Evolutionary conservation across 352 stramenopile genomes (phyloP).

Genomic region (Phytophthora capsici): DNA sequence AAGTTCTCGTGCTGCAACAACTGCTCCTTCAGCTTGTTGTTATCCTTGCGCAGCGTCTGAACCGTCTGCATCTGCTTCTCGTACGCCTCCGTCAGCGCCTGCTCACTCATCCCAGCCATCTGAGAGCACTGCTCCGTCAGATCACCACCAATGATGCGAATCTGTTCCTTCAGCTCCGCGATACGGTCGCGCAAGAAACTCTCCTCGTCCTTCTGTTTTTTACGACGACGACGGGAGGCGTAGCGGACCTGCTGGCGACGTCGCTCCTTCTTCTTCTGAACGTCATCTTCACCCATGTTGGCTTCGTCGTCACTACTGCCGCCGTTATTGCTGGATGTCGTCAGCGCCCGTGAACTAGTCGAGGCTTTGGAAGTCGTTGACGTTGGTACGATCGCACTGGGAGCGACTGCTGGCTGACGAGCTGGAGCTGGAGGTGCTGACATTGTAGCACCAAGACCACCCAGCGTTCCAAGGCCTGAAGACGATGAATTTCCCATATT

Average conservation of each 20-base stretch:
- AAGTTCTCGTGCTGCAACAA: conserved; percentile 87
- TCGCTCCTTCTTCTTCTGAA: conserved; percentile 83
- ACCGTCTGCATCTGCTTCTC: conserved; percentile 86
- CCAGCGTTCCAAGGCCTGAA: conserved; percentile 12
- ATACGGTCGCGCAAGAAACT: conserved; percentile 82
- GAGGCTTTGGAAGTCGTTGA: conserved; percentile 31
- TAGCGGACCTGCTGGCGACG: conserved; percentile 82
- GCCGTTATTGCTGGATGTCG: conserved; percentile 54
- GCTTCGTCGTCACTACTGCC: conserved; percentile 68
- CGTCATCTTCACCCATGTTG: conserved; percentile 55
- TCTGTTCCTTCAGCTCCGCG: conserved; percentile 85
- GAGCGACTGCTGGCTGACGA: conserved; percentile 27
- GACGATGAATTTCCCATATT: conserved; percentile 7
- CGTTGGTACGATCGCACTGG: conserved; percentile 51
- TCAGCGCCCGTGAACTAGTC: conserved; percentile 45
- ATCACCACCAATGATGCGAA: conserved; percentile 81
- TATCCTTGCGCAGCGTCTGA: conserved; percentile 81
- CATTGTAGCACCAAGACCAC: conserved; percentile 18
- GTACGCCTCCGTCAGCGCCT: conserved; percentile 79
- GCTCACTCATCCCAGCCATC: conserved; percentile 84
- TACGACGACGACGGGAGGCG: conserved; percentile 76
- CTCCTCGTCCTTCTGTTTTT: conserved; percentile 88
- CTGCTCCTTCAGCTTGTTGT: conserved; percentile 87
- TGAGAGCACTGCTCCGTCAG: conserved; percentile 81
- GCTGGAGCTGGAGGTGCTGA: conserved; percentile 9